Conservation (phyloP, 2,329 filamentous ascomycete species). For the Fusarium nelsonii region DNA sequence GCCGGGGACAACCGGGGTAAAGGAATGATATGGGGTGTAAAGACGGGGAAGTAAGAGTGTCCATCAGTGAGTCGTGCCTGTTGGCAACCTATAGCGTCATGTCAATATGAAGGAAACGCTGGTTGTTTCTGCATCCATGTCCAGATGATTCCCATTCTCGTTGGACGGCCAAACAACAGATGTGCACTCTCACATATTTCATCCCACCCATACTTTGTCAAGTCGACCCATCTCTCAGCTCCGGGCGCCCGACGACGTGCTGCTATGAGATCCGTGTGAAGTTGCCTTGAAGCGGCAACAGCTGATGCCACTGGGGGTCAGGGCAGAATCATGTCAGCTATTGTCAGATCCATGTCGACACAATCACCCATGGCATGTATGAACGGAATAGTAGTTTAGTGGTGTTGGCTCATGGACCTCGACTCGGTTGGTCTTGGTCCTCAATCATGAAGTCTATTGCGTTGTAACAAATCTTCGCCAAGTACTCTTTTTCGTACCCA, state of each 20-base stretch:
- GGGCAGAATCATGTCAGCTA: slow-evolving; percentile 3
- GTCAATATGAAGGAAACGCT: slow-evolving; percentile 21
- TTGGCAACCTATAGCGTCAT: slow-evolving; percentile 2
- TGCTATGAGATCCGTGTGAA: slow-evolving; percentile 7
- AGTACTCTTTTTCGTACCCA: slow-evolving; percentile 30
- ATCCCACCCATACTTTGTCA: slow-evolving; percentile 11
- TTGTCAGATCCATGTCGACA: slow-evolving; percentile 17
- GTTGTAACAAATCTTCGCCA: slow-evolving; percentile 22
- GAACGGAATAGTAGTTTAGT: slow-evolving; percentile 23
- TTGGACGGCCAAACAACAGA: slow-evolving; percentile 21
- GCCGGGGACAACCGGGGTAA: slow-evolving; percentile 19
- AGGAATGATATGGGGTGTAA: slow-evolving; percentile 17
- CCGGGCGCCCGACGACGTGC: slow-evolving; percentile 30
- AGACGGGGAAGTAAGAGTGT: slow-evolving; percentile 26
- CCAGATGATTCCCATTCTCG: not conserved
- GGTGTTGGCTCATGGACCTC: slow-evolving; percentile 44
- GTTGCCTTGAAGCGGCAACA: slow-evolving; percentile 3
- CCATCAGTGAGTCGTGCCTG: slow-evolving; percentile 12
- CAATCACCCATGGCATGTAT: slow-evolving; percentile 26
- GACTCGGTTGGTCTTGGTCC: slow-evolving; percentile 46
- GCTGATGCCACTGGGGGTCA: not conserved
- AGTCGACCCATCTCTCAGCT: slow-evolving; percentile 23
- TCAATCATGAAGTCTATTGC: slow-evolving; percentile 47
- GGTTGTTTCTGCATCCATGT: slow-evolving; percentile 16
- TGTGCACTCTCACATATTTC: slow-evolving; percentile 4